These are phyloP conservation scores for Paratinospora sagittata DNA, from an alignment of 164 flowering plant genomes.

Conservation along the genomic window DNA sequence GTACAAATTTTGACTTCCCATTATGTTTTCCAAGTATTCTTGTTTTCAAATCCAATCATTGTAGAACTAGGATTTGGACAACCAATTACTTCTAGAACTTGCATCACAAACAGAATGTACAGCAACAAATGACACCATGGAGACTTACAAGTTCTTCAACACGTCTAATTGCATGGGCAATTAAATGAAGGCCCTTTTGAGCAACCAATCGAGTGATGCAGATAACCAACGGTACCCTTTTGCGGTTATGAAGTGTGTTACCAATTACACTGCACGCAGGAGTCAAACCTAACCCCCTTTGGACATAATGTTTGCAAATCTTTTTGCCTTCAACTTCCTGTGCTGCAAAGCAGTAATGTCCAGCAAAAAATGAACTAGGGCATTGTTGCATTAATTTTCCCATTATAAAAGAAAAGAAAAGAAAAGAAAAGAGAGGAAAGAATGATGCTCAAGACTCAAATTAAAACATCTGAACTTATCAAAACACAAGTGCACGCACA, in stretches of 20 bases:
- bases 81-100: not conserved
- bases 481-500: too few relatives aligned
- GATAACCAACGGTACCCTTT: constrained; percentile 43
- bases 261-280: constrained; percentile 15
- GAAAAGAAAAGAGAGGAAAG: too few relatives aligned
- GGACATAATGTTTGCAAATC: constrained; percentile 55
- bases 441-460: not conserved
- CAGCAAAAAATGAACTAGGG: constrained; percentile 2
- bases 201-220: constrained; percentile 65
- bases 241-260: constrained; percentile 8
- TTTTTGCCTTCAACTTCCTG: constrained; percentile 38
- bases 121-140: not conserved
- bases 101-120: constrained; percentile 1
- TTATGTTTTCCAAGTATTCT: not conserved
- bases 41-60: not conserved
- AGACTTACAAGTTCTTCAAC: constrained; percentile 50
- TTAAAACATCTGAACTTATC: not conserved
- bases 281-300: constrained; percentile 54
- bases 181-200: constrained; percentile 75
- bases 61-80: not conserved
- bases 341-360: constrained; percentile 28
- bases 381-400: not conserved
- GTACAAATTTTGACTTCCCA: too few relatives aligned
- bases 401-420: not conserved
- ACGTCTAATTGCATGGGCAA: constrained; percentile 43